Evolutionary conservation across 2,329 filamentous ascomycete species (phyloP).

Genomic region (Botrytis elliptica): DNA sequence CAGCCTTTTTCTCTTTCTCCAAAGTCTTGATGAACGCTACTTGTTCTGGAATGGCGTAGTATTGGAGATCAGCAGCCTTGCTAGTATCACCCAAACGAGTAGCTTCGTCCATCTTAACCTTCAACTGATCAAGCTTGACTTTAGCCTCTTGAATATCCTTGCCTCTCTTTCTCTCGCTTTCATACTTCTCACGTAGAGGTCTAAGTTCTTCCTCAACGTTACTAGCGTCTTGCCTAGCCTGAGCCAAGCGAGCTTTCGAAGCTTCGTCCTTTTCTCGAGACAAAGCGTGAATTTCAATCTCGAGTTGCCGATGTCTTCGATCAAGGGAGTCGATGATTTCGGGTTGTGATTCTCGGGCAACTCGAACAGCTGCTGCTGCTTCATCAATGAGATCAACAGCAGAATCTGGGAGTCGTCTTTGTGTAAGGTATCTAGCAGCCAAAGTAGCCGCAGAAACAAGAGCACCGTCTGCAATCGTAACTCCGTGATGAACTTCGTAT

Average conservation of each 20-base stretch:
- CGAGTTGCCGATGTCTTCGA: slow-evolving; percentile 81
- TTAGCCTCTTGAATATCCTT: slow-evolving; percentile 93
- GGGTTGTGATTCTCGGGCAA: slow-evolving; percentile 92
- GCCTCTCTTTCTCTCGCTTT: slow-evolving; percentile 85
- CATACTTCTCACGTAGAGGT: slow-evolving; percentile 92
- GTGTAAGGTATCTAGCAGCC: slow-evolving; percentile 89
- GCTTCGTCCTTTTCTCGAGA: slow-evolving; percentile 93
- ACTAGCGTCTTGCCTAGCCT: slow-evolving; percentile 85
- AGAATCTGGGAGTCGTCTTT: slow-evolving; percentile 87
- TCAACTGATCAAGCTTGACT: slow-evolving; percentile 87
- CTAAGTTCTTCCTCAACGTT: slow-evolving; percentile 92
- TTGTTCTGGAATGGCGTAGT: slow-evolving; percentile 95
- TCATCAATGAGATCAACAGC: slow-evolving; percentile 97
- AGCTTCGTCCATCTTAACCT: slow-evolving; percentile 91
- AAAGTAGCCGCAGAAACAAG: slow-evolving; percentile 90
- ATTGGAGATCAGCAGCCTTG: slow-evolving; percentile 90
- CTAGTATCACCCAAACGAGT: slow-evolving; percentile 80
- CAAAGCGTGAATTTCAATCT: slow-evolving; percentile 96
- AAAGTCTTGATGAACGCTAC: slow-evolving; percentile 75
- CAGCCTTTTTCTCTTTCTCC: slow-evolving; percentile 75
- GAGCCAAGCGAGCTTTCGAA: slow-evolving; percentile 76
- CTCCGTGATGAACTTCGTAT: slow-evolving; percentile 97
- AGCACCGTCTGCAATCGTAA: slow-evolving; percentile 91
- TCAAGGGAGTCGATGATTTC: slow-evolving; percentile 95
- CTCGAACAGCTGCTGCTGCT: slow-evolving; percentile 91